phyloP scores from a whole-genome alignment of 306 rosid species.

The Dalbergia cochinchinensis region DNA sequence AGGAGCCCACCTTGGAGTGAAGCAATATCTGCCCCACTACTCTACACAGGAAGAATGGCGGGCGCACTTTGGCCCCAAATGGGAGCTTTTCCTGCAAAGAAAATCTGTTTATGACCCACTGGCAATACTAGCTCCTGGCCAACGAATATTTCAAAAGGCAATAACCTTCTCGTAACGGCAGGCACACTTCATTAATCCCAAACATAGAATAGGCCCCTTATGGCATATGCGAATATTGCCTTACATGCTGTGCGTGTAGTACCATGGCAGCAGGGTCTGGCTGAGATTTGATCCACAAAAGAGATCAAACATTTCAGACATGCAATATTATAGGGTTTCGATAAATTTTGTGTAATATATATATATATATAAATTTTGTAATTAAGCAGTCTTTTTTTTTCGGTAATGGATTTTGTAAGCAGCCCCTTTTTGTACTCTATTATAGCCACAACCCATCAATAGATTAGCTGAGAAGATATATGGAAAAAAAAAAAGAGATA shows the following conservation, averaged over 20 bases:
- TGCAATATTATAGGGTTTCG: conserved; percentile 44
- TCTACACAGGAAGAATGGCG: conserved; percentile 76
- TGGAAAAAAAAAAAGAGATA: no score
- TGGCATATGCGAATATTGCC: conserved; percentile 38
- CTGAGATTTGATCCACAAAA: conserved; percentile 42
- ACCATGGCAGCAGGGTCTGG: conserved; percentile 40
- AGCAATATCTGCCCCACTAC: conserved; percentile 92
- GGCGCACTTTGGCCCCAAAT: conserved; percentile 86
- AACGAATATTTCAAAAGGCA: conserved; percentile 82
- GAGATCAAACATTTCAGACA: conserved; percentile 36
- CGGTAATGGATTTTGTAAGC: no score
- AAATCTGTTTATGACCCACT: conserved; percentile 89
- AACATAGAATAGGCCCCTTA: conserved; percentile 39
- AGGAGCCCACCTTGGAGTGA: conserved; percentile 72
- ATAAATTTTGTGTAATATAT: conserved; percentile 36
- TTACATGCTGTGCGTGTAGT: conserved; percentile 39
- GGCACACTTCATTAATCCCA: conserved; percentile 12
- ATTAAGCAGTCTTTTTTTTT: not conserved
- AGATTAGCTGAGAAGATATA: no score
- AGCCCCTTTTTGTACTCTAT: no score
- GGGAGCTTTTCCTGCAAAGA: conserved; percentile 79
- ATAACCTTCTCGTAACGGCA: conserved; percentile 54
- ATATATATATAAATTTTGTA: conserved; percentile 38
- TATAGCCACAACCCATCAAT: no score
- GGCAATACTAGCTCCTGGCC: conserved; percentile 87